Evolutionary conservation across 2,329 filamentous ascomycete genomes (phyloP).

Genomic region (Diaporthe sp.): DNA sequence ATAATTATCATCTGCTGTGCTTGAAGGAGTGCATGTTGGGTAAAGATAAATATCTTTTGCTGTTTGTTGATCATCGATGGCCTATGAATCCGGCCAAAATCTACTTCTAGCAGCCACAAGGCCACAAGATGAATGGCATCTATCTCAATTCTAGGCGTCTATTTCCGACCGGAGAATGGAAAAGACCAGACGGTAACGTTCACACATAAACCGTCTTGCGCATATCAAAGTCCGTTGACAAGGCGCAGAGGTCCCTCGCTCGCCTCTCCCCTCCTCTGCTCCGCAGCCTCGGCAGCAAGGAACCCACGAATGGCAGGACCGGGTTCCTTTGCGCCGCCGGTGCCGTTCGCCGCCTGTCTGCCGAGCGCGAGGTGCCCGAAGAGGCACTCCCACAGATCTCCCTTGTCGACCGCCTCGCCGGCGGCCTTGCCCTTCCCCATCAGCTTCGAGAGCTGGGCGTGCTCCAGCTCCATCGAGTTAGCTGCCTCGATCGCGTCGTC

Average conservation of each 20-base stretch:
- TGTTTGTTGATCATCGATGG: background rate
- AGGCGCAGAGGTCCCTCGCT: background rate
- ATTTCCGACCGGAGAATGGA: background rate
- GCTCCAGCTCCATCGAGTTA: conserved; percentile 86
- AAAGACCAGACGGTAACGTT: background rate
- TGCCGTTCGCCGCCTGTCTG: conserved; percentile 30
- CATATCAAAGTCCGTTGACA: conserved; percentile 16
- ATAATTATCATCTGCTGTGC: background rate
- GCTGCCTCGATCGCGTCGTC: conserved; percentile 81
- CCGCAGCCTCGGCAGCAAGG: conserved; percentile 60
- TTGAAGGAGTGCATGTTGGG: background rate
- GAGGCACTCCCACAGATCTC: conserved; percentile 89
- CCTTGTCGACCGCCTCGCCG: conserved; percentile 83
- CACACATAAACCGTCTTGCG: too few species aligned
- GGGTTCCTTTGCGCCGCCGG: conserved; percentile 7
- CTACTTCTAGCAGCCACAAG: background rate
- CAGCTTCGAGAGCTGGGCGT: conserved; percentile 76
- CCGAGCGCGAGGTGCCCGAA: conserved; percentile 71
- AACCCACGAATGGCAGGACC: conserved; percentile 49
- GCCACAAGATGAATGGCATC: background rate
- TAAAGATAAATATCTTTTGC: background rate
- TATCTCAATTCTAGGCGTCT: background rate
- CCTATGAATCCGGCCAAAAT: background rate
- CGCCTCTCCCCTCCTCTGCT: conserved; percentile 47
- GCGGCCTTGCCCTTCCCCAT: conserved; percentile 77